A percentile compares a stretch with the other conserved stretches of the same genome.
These are phyloP conservation scores for Arthrobotrys megalospora DNA, from an alignment of 2,329 filamentous ascomycete genomes.

Conservation along the genomic window DNA sequence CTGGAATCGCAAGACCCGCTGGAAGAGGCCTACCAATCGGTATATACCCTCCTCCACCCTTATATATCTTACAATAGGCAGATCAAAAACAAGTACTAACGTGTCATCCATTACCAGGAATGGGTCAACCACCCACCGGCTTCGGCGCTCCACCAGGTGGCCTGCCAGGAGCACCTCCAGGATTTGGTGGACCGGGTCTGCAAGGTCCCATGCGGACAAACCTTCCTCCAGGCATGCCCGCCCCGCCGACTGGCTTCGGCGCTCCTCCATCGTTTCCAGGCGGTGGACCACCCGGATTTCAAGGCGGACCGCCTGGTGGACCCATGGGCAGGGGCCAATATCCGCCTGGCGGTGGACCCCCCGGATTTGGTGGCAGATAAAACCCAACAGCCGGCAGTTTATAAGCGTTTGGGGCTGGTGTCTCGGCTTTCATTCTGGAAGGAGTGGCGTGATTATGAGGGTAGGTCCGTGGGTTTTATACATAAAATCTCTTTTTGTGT, in stretches of 20 bases:
- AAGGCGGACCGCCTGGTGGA: slow-evolving; percentile 51
- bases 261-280: slow-evolving; percentile 57
- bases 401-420: slow-evolving; percentile 20
- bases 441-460: slow-evolving; percentile 28
- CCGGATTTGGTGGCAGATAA: slow-evolving; percentile 59
- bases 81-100: slow-evolving; percentile 67
- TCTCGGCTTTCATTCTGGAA: neutral
- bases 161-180: slow-evolving; percentile 61
- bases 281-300: slow-evolving; percentile 55
- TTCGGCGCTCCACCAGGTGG: slow-evolving; percentile 63
- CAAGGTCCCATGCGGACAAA: slow-evolving; percentile 61
- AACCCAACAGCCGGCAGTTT: slow-evolving; percentile 4
- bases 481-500: slow-evolving; percentile 5
- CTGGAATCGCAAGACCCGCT: slow-evolving; percentile 90
- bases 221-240: slow-evolving; percentile 59
- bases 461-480: slow-evolving; percentile 24
- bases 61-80: slow-evolving; percentile 43
- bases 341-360: slow-evolving; percentile 53
- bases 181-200: slow-evolving; percentile 62
- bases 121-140: slow-evolving; percentile 63
- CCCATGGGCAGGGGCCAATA: slow-evolving; percentile 59
- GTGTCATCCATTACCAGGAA: slow-evolving; percentile 62
- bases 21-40: slow-evolving; percentile 77
- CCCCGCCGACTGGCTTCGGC: slow-evolving; percentile 55
- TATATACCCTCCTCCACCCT: slow-evolving; percentile 47